Conservation (phyloP, 2,329 filamentous ascomycete species). For the Botrytis hyacinthi region DNA sequence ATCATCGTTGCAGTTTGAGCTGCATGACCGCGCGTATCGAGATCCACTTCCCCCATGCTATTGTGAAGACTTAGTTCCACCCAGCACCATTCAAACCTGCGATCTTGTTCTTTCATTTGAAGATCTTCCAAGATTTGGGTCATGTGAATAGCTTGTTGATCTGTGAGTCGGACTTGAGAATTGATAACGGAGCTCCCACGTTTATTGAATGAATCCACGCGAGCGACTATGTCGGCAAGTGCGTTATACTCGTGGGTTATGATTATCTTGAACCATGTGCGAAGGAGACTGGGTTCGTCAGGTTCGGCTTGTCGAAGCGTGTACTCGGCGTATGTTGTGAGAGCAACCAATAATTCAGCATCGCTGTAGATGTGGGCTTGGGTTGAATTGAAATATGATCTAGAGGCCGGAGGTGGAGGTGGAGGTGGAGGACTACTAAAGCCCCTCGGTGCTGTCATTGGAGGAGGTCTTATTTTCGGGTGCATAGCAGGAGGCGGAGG, state of each 20-base stretch:
- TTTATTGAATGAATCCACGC: constrained; percentile 21
- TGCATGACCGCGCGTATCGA: not conserved
- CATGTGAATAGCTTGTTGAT: constrained; percentile 30
- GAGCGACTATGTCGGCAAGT: constrained; percentile 11
- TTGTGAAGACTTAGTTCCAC: constrained; percentile 27
- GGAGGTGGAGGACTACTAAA: not conserved
- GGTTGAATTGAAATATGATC: not conserved
- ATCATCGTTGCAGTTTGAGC: constrained; percentile 23
- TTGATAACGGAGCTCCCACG: constrained; percentile 25
- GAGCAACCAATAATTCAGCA: constrained; percentile 21
- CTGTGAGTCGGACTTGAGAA: constrained; percentile 26
- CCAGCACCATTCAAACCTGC: constrained; percentile 32
- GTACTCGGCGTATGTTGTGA: constrained; percentile 30
- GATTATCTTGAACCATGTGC: constrained; percentile 24
- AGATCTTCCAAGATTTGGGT: constrained; percentile 30
- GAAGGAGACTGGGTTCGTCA: not conserved
- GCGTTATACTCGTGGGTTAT: constrained; percentile 25
- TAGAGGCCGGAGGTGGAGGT: not conserved
- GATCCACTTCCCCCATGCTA: constrained; percentile 17
- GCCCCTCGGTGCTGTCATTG: not conserved
- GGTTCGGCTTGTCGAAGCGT: constrained; percentile 25
- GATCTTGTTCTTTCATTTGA: constrained; percentile 23
- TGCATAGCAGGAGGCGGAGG: not conserved
- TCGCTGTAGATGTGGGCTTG: constrained; percentile 23
- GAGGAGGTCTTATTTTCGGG: not conserved